Conservation (phyloP, 441 rosid genomes). For the Corymbia calophylla region DNA sequence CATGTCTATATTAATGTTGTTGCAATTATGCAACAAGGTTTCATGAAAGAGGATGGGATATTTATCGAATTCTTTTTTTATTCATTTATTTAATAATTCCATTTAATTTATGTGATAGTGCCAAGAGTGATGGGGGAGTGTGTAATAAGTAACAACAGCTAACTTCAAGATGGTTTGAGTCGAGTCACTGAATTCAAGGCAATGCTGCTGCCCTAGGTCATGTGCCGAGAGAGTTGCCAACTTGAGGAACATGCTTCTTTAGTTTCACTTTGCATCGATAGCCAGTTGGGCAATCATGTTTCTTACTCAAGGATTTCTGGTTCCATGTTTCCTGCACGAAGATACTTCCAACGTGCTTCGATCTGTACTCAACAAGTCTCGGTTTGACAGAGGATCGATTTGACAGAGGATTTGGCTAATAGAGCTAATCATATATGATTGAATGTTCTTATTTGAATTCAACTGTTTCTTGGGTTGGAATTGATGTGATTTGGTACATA, state of each 20-base stretch:
- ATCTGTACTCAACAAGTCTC: background rate
- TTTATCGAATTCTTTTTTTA: background rate
- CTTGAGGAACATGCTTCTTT: background rate
- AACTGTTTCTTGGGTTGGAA: fast-evolving
- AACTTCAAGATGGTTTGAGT: background rate
- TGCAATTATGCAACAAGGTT: background rate
- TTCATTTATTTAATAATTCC: background rate
- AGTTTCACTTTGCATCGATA: background rate
- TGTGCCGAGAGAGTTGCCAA: background rate
- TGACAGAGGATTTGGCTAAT: fast-evolving
- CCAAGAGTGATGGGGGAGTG: background rate
- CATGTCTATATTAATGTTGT: background rate
- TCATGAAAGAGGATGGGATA: background rate
- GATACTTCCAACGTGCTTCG: fast-evolving
- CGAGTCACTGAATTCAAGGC: background rate
- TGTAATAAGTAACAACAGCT: background rate
- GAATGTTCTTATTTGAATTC: background rate
- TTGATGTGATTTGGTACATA: background rate
- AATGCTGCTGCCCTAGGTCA: background rate
- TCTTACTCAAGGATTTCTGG: background rate
- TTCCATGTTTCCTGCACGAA: background rate
- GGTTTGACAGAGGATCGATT: fast-evolving
- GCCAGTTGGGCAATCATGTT: background rate
- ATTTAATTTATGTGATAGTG: background rate
- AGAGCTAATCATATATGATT: fast-evolving